These are phyloP conservation scores for Kazachstania bromeliacearum DNA, from an alignment of 805 yeast genomes.

Conservation along the genomic window DNA sequence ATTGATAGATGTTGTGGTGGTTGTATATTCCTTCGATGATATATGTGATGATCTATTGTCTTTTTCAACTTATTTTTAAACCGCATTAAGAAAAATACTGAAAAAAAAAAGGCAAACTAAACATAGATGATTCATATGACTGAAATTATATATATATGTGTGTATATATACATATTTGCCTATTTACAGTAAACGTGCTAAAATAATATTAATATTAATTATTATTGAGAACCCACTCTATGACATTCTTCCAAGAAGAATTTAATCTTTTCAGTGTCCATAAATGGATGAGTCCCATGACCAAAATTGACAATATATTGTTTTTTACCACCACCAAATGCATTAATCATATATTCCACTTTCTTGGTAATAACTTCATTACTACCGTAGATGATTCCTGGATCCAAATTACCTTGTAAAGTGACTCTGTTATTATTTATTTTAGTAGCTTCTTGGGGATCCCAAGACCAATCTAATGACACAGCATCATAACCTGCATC, in stretches of 20 bases:
- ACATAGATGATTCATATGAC: no score
- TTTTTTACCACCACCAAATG: slow-evolving; percentile 90
- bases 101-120: no score
- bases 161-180: no score
- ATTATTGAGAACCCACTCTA: slow-evolving; percentile 50
- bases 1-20: neutral
- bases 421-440: slow-evolving; percentile 67
- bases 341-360: slow-evolving; percentile 79
- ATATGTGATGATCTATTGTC: no score
- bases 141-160: no score
- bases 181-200: no score
- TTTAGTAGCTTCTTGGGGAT: slow-evolving; percentile 75
- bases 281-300: slow-evolving; percentile 96
- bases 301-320: slow-evolving; percentile 92
- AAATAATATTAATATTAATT: neutral
- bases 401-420: slow-evolving; percentile 92
- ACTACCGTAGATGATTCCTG: slow-evolving; percentile 89
- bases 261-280: slow-evolving; percentile 84
- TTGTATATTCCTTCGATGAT: neutral
- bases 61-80: no score
- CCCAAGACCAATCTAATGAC: slow-evolving; percentile 89
- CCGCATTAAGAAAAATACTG: no score
- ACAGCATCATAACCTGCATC: slow-evolving; percentile 74
- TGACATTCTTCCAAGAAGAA: slow-evolving; percentile 85
- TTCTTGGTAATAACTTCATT: slow-evolving; percentile 69